These are phyloP conservation scores for Colletotrichum incanum DNA, from an alignment of 2,329 filamentous ascomycete species.

Conservation along the genomic window DNA sequence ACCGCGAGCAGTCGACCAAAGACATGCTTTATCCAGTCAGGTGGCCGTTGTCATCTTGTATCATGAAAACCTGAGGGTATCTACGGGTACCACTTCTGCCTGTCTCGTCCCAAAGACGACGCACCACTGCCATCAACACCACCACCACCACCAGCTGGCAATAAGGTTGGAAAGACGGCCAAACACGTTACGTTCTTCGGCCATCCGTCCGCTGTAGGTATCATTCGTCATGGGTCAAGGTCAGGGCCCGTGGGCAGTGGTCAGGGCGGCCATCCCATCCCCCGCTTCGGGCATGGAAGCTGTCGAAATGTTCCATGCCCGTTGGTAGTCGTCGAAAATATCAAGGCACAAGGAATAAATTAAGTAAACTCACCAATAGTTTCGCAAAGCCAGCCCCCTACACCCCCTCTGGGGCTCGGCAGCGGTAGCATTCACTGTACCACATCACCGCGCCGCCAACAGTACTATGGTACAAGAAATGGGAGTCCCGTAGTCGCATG, in stretches of 20 bases:
- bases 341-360: background rate
- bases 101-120: background rate
- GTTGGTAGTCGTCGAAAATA: background rate
- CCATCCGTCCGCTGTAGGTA: background rate
- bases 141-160: background rate
- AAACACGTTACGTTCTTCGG: background rate
- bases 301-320: slow-evolving; percentile 18
- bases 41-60: background rate
- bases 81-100: background rate
- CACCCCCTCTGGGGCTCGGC: background rate
- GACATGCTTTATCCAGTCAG: background rate
- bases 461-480: slow-evolving; percentile 1
- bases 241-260: background rate
- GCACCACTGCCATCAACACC: background rate
- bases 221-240: slow-evolving; percentile 1
- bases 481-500: slow-evolving; percentile 20
- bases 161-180: background rate
- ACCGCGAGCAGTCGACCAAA: background rate
- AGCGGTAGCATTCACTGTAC: background rate
- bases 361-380: background rate
- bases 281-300: slow-evolving; percentile 18
- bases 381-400: background rate
- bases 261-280: slow-evolving; percentile 6
- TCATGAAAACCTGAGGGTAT: background rate
- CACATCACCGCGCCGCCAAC: background rate